Evolutionary conservation across 2,329 filamentous ascomycete genomes (phyloP), one percentile per base, ranked within the genome.

Genomic region (Cladosporium phlei): DNA sequence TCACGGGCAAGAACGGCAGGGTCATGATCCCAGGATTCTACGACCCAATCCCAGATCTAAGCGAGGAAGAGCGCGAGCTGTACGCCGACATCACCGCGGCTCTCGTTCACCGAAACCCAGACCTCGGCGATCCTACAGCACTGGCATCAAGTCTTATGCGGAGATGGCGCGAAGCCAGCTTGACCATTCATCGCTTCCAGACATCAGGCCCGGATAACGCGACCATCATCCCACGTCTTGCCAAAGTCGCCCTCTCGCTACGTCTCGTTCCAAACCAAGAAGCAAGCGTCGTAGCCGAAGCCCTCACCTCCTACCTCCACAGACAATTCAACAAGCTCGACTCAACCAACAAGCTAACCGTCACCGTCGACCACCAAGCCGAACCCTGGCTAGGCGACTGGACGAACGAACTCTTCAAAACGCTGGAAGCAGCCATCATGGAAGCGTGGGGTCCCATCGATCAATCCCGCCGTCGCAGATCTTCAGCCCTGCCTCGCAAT

Each of bases 301-400:
- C 78, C 0, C 73, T 98, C 4, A 80, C 75, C 0, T 63, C 71
- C 1, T 94, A 85, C 59, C 73, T 96, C 0, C 67, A 80, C 37
- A 71, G 77, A 10, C 79, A 89, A 55, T 98, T 96, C 60, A 74
- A 73, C 1, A 68, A 76, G 12, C 80, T 97, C 2, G 82, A 83
- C 22, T 91, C 88, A 1, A 83, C 86, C 51, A 98, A 98, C 59
- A 77, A 75, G 5, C 74, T 98, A 27, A 84, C 76, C 1, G 79
- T 98, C 29, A 83, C 82, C 22, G 90, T 98, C 54, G 89, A 95
- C 55, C 93, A 96, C 62, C 85, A 87, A 67, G 91, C 93, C 0
- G 93, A 98, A 62, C 89, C 93, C 0, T 98, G 93, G 93, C 79
- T 98, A 0, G 91, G 93, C 11, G 88, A 96, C 58, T 89, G 88